phyloP scores from a whole-genome alignment of 164 flowering plant species.

The Akebia trifoliata region DNA sequence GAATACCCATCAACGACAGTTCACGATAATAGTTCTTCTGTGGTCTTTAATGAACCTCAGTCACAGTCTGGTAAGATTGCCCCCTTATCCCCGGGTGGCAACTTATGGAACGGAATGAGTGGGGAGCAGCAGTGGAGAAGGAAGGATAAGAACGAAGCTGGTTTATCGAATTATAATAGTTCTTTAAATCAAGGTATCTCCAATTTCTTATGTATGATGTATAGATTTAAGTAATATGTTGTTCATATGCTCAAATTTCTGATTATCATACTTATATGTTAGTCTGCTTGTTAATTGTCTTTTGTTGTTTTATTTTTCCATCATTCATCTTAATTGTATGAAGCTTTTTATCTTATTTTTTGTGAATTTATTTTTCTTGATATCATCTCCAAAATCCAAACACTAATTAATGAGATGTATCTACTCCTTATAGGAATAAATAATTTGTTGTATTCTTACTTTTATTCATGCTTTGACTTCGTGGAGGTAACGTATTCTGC shows the following conservation, averaged over 20 bases:
- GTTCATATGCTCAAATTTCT: background rate
- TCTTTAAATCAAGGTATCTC: slow-evolving; percentile 17
- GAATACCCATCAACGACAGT: slow-evolving; percentile 15
- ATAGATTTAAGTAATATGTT: background rate
- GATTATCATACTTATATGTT: too few relatives aligned
- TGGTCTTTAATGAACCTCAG: slow-evolving; percentile 13
- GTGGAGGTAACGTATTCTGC: too few relatives aligned
- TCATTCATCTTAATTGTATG: too few relatives aligned
- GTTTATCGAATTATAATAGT: slow-evolving; percentile 2
- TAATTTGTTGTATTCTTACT: too few relatives aligned
- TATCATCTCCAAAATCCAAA: too few relatives aligned
- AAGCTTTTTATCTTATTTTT: too few relatives aligned
- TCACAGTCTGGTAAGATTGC: slow-evolving; percentile 19
- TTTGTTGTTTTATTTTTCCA: too few relatives aligned
- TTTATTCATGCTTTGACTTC: too few relatives aligned
- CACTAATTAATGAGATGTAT: too few relatives aligned
- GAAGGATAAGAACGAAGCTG: background rate
- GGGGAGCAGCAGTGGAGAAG: slow-evolving; percentile 22
- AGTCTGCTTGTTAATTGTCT: too few relatives aligned
- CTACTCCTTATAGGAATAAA: too few relatives aligned
- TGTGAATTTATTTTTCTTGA: too few relatives aligned
- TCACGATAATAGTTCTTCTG: slow-evolving; percentile 13
- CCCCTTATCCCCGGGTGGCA: slow-evolving; percentile 16
- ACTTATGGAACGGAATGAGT: slow-evolving; percentile 23
- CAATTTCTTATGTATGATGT: background rate